A percentile compares a stretch with the other conserved stretches of the same genome.
Conservation (phyloP, 2,329 filamentous ascomycete species). For the Escovopsis sp. region DNA sequence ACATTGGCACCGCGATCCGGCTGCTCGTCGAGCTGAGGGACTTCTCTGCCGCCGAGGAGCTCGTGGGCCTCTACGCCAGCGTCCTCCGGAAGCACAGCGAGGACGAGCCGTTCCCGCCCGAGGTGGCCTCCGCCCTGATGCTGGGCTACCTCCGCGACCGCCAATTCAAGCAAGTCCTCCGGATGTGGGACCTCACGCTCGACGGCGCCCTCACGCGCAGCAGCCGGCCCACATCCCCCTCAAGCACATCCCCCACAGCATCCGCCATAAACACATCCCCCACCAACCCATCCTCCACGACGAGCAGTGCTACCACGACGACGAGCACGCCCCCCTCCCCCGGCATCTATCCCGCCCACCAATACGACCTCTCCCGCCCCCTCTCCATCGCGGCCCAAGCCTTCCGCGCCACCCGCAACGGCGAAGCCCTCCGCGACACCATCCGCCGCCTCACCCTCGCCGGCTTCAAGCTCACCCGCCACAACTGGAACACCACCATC, state of each 20-base stretch:
- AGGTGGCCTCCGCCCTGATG: conserved; percentile 53
- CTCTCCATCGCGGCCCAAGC: conserved; percentile 34
- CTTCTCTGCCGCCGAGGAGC: conserved; percentile 37
- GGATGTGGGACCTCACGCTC: conserved; percentile 51
- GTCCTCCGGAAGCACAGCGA: conserved; percentile 20
- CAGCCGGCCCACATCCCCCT: conserved; percentile 8
- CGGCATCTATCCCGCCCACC: conserved; percentile 28
- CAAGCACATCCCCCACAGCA: no score
- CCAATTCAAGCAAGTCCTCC: conserved; percentile 43
- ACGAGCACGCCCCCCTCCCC: conserved; percentile 8
- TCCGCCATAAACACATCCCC: no score
- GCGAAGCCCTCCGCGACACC: conserved; percentile 30
- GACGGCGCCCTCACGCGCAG: conserved; percentile 28
- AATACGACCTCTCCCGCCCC: conserved; percentile 36
- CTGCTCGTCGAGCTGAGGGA: conserved; percentile 23
- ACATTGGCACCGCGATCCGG: conserved; percentile 17
- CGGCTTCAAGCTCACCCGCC: conserved; percentile 61
- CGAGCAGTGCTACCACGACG: no score
- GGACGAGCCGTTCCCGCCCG: conserved; percentile 28
- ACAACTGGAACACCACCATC: conserved; percentile 70
- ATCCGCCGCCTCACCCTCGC: conserved; percentile 40
- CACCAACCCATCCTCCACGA: no score
- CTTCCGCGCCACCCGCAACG: conserved; percentile 24
- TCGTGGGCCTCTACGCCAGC: conserved; percentile 39
- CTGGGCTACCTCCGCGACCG: conserved; percentile 41